Conservation (phyloP, 768 basidiomycete species). For the Termitomyces sp. region DNA sequence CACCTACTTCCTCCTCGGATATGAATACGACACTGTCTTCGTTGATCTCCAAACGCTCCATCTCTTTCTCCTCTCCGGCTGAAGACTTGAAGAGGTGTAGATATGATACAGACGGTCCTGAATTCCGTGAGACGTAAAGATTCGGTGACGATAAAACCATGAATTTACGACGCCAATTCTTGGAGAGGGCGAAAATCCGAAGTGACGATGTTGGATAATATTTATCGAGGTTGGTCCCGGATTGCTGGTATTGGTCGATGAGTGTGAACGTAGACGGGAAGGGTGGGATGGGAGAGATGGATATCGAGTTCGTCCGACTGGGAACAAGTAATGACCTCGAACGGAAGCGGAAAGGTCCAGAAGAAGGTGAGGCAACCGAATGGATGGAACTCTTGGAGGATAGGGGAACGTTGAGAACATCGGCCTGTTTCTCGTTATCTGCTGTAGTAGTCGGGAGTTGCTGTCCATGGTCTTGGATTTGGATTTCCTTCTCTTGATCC, state of each 20-base stretch:
- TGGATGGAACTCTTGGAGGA: constrained; percentile 28
- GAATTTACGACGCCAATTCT: constrained; percentile 64
- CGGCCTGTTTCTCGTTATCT: constrained; percentile 6
- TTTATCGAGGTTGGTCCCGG: constrained; percentile 54
- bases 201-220: constrained; percentile 64
- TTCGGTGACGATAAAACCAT: constrained; percentile 52
- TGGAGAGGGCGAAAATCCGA: constrained; percentile 66
- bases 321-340: constrained; percentile 31
- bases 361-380: constrained; percentile 22
- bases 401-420: constrained; percentile 6
- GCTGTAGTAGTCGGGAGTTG: not conserved
- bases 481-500: constrained; percentile 27
- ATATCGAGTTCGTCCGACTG: constrained; percentile 32
- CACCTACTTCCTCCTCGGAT: constrained; percentile 49
- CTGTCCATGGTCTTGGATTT: constrained; percentile 15
- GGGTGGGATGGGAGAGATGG: constrained; percentile 38
- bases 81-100: constrained; percentile 71
- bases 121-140: constrained; percentile 27
- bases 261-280: constrained; percentile 56
- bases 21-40: constrained; percentile 75
- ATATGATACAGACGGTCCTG: constrained; percentile 43
- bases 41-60: constrained; percentile 72
- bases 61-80: constrained; percentile 54
- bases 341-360: constrained; percentile 24
- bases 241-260: constrained; percentile 46